These are phyloP conservation scores for Hyphodiscus sp. DNA, from an alignment of 2,329 filamentous ascomycete genomes.

Conservation along the genomic window DNA sequence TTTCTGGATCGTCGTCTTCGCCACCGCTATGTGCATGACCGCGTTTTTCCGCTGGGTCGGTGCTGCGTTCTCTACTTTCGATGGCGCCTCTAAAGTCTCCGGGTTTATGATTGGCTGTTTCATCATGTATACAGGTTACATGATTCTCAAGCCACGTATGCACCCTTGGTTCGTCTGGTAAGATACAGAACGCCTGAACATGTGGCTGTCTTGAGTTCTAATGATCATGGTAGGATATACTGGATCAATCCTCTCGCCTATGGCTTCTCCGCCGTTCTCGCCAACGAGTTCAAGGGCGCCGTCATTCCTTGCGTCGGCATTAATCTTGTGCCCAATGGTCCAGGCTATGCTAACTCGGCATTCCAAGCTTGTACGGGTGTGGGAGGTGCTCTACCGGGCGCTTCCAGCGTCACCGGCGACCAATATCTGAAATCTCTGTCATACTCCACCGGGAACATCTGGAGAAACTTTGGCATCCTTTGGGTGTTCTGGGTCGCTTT, in stretches of 20 bases:
- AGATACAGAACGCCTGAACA: not conserved
- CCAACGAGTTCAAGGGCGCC: conserved; percentile 72
- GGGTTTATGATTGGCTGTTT: conserved; percentile 76
- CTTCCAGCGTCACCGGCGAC: not conserved
- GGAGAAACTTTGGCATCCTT: not conserved
- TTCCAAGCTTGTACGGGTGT: conserved; percentile 76
- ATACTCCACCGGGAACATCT: not conserved
- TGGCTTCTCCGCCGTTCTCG: conserved; percentile 72
- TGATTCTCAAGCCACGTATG: conserved; percentile 71
- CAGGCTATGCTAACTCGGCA: conserved; percentile 61
- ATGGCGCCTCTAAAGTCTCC: conserved; percentile 78
- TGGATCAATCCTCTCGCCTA: conserved; percentile 71
- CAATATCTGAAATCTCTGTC: not conserved
- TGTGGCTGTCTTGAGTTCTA: not conserved
- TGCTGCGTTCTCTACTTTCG: conserved; percentile 71
- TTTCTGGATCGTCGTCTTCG: conserved; percentile 65
- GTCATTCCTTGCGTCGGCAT: conserved; percentile 61
- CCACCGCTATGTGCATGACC: conserved; percentile 66
- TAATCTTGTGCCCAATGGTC: conserved; percentile 65
- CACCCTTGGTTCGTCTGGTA: conserved; percentile 68
- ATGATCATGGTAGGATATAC: conserved; percentile 46
- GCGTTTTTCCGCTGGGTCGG: conserved; percentile 72
- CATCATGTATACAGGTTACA: conserved; percentile 72
- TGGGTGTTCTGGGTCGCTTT: conserved; percentile 54
- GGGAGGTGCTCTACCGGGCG: conserved; percentile 12